phyloP scores from a whole-genome alignment of 2,329 filamentous ascomycete genomes.

The Hypomyces rosellus region DNA sequence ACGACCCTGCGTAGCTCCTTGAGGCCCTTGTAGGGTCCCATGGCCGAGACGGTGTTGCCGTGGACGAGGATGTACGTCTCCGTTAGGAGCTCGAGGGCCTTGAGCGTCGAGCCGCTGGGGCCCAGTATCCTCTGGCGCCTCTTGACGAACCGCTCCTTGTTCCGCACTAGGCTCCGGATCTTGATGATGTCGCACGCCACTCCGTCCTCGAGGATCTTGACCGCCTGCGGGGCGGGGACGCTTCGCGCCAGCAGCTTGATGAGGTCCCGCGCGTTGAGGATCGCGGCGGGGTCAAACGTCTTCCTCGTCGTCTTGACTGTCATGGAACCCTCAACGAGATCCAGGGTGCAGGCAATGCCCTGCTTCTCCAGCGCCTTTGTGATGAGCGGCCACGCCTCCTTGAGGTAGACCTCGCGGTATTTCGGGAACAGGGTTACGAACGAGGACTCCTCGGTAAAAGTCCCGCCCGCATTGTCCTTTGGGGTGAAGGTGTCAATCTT shows the following conservation, averaged over 20 bases:
- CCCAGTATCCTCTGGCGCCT: constrained; percentile 87
- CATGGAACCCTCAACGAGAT: constrained; percentile 95
- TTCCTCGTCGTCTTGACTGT: constrained; percentile 90
- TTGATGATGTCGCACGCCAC: constrained; percentile 94
- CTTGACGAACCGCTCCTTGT: constrained; percentile 95
- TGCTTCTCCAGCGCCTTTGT: constrained; percentile 80
- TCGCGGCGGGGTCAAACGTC: constrained; percentile 85
- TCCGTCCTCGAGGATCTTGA: constrained; percentile 91
- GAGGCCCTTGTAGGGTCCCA: constrained; percentile 88
- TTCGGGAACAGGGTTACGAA: constrained; percentile 88
- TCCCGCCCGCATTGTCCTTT: constrained; percentile 77
- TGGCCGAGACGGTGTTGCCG: constrained; percentile 87
- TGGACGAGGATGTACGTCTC: constrained; percentile 91
- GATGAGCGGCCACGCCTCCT: constrained; percentile 86
- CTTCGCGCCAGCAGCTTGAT: constrained; percentile 89
- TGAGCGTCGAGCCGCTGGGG: constrained; percentile 84
- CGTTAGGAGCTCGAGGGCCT: constrained; percentile 88
- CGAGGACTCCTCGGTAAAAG: constrained; percentile 87
- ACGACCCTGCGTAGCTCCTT: constrained; percentile 88
- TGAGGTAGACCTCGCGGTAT: constrained; percentile 91
- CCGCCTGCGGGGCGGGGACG: constrained; percentile 85
- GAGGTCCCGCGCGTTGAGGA: constrained; percentile 88
- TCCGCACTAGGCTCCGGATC: constrained; percentile 81
- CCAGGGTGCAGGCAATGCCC: constrained; percentile 84
- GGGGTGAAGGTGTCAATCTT: constrained; percentile 82